Evolutionary conservation across 805 yeast genomes (phyloP).

Genomic region (Wickerhamiella hasegawae): DNA sequence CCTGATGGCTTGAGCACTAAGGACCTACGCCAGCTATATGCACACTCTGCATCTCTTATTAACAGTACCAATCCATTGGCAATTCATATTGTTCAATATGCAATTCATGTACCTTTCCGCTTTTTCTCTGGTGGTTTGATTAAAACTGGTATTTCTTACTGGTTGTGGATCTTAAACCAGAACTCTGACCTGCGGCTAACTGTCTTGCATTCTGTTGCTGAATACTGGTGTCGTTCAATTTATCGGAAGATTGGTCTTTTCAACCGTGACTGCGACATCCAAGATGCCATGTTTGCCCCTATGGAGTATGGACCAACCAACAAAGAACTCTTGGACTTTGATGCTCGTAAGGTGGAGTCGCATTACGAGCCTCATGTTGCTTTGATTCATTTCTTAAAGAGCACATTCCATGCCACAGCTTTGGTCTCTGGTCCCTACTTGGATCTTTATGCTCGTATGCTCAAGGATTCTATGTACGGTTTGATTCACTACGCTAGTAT

Average conservation of each 20-base stretch:
- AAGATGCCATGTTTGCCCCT: constrained; percentile 41
- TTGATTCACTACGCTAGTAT: constrained; percentile 43
- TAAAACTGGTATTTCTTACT: constrained; percentile 51
- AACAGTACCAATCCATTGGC: constrained; percentile 4
- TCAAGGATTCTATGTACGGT: constrained; percentile 29
- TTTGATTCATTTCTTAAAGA: constrained; percentile 50
- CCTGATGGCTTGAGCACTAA: constrained; percentile 1
- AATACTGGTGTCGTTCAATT: constrained; percentile 53
- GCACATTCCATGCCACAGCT: constrained; percentile 66
- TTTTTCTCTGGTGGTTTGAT: constrained; percentile 44
- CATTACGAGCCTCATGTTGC: constrained; percentile 51
- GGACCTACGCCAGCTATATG: constrained; percentile 4
- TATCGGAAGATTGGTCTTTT: constrained; percentile 47
- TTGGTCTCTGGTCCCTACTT: constrained; percentile 46
- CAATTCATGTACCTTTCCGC: constrained; percentile 44
- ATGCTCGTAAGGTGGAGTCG: constrained; percentile 33
- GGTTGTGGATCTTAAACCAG: constrained; percentile 67
- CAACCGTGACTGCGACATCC: constrained; percentile 36
- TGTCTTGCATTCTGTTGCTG: constrained; percentile 53
- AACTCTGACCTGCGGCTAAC: constrained; percentile 39
- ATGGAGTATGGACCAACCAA: constrained; percentile 90
- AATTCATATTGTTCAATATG: constrained; percentile 13
- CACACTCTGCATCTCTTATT: constrained; percentile 4
- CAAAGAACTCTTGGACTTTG: constrained; percentile 37
- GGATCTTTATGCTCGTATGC: constrained; percentile 48